Evolutionary conservation across 495 filamentous ascomycete species (phyloP).

Genomic region (Neurospora tetraspora): DNA sequence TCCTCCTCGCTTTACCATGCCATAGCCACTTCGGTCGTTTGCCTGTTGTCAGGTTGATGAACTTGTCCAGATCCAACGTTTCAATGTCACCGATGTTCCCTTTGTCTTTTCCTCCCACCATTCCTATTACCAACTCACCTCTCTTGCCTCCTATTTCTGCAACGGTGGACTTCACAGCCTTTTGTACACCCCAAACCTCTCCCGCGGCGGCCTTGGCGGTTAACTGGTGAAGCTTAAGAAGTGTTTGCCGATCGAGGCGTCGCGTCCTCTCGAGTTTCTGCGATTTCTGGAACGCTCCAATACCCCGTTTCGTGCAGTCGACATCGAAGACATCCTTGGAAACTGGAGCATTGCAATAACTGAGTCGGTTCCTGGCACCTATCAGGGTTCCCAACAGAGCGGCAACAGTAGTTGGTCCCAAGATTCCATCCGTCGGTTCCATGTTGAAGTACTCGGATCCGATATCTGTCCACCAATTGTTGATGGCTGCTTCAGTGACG

Average conservation of each 20-base stretch:
- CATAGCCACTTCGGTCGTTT: conserved; percentile 87
- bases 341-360: conserved; percentile 68
- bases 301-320: conserved; percentile 66
- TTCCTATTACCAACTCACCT: conserved; percentile 84
- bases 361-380: conserved; percentile 80
- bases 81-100: conserved; percentile 86
- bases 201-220: conserved; percentile 83
- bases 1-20: conserved; percentile 68
- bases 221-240: conserved; percentile 66
- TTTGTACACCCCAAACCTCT: conserved; percentile 63
- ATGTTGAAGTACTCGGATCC: conserved; percentile 82
- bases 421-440: conserved; percentile 82
- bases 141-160: conserved; percentile 93
- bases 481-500: conserved; percentile 79
- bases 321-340: conserved; percentile 91
- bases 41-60: conserved; percentile 65
- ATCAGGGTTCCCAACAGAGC: conserved; percentile 80
- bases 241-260: conserved; percentile 70
- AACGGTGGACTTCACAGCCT: conserved; percentile 89
- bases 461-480: conserved; percentile 94
- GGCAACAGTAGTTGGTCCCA: conserved; percentile 87
- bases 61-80: conserved; percentile 77
- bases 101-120: conserved; percentile 82
- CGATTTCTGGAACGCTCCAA: conserved; percentile 79
- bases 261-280: conserved; percentile 70